Evolutionary conservation across 176 grass and related monocot species (phyloP).

Genomic region (Raddia guianensis): DNA sequence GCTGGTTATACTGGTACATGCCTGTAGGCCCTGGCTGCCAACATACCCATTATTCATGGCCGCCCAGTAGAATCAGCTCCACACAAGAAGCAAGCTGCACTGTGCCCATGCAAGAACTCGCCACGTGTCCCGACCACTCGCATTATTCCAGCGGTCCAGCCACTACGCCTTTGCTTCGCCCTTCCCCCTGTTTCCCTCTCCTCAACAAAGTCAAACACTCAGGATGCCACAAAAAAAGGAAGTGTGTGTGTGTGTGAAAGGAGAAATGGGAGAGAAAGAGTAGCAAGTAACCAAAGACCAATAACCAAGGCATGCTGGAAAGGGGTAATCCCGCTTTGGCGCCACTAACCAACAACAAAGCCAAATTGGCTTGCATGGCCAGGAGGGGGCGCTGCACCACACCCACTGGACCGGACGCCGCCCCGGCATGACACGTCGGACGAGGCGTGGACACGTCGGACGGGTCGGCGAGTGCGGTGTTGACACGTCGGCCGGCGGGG

Average conservation of each 20-base stretch:
- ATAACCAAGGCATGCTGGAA: neutral
- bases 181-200: neutral
- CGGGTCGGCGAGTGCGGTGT: neutral
- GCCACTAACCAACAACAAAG: conserved; percentile 3
- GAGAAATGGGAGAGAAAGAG: neutral
- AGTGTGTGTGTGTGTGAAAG: neutral
- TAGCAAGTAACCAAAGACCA: neutral
- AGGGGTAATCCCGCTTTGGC: neutral
- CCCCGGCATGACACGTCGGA: neutral
- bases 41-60: too few species aligned
- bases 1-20: too few species aligned
- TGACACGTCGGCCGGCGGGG: neutral
- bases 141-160: conserved; percentile 30
- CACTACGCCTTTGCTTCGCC: neutral
- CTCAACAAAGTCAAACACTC: neutral
- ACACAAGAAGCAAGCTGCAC: neutral
- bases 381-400: neutral
- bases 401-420: neutral
- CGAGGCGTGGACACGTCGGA: neutral
- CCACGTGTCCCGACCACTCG: conserved; percentile 4
- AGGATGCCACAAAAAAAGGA: neutral
- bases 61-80: neutral
- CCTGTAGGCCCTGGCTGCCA: too few species aligned
- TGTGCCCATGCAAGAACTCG: neutral
- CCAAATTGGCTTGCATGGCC: conserved; percentile 3